Percentiles rank a stretch among this genome's conserved stretches.
Conservation (phyloP, 805 yeast genomes). For the Deakozyma indianensis region DNA sequence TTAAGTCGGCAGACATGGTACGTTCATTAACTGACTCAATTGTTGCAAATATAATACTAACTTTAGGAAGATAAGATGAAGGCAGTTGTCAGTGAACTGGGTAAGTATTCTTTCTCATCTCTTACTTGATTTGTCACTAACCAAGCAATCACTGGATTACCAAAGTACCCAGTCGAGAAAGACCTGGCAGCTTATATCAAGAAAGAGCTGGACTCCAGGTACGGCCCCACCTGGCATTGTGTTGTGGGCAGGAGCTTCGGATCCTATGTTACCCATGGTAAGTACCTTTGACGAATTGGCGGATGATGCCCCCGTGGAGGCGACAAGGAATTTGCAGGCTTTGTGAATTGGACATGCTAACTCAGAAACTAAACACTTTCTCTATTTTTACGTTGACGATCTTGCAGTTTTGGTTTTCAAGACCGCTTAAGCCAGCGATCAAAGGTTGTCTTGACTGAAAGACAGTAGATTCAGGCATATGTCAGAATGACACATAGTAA, state of each 20-base stretch:
- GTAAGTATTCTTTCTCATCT: neutral
- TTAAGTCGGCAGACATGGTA: conserved; percentile 23
- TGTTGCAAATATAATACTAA: neutral
- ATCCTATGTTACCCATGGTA: conserved; percentile 46
- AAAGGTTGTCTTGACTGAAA: too few relatives aligned
- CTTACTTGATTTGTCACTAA: conserved; percentile 4
- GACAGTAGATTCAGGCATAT: too few relatives aligned
- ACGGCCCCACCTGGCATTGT: conserved; percentile 51
- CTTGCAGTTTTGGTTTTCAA: conserved; percentile 10
- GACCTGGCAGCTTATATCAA: conserved; percentile 45
- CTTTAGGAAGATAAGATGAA: conserved; percentile 1
- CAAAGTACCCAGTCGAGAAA: conserved; percentile 31
- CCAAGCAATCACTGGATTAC: conserved; percentile 28
- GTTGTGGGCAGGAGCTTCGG: conserved; percentile 50
- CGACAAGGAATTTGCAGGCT: too few relatives aligned
- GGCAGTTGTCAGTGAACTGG: neutral
- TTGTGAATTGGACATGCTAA: too few relatives aligned
- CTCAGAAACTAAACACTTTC: conserved; percentile 32
- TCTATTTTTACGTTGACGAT: conserved; percentile 39
- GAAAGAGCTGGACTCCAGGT: conserved; percentile 39
- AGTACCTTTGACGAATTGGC: too few relatives aligned
- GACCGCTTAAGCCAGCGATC: neutral
- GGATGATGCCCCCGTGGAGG: too few relatives aligned
- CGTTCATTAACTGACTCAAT: conserved; percentile 3
- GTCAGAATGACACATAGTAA: too few relatives aligned